A percentile compares a stretch with the other conserved stretches of the same genome.
Conservation (phyloP, 257 asterid species). For the Rehmannia glutinosa region DNA sequence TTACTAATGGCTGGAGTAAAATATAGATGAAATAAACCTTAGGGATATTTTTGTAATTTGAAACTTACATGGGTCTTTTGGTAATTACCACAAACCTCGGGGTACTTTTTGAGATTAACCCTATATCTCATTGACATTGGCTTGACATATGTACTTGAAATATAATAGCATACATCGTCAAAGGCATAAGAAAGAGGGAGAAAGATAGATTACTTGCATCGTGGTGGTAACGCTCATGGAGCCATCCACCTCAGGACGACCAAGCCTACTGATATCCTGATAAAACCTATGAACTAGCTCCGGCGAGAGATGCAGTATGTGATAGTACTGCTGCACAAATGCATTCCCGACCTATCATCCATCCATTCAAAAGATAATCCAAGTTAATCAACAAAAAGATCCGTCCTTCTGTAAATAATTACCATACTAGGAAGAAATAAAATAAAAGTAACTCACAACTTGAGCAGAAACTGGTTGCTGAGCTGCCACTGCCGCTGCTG, state of each 20-base stretch:
- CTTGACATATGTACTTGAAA: not conserved
- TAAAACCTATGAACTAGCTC: slow-evolving; percentile 68
- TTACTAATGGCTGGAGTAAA: no score
- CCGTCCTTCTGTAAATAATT: not conserved
- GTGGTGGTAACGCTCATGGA: slow-evolving; percentile 71
- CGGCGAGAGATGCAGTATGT: slow-evolving; percentile 73
- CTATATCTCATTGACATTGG: no score
- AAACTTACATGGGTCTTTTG: no score
- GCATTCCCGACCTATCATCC: slow-evolving; percentile 72
- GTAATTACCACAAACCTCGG: no score
- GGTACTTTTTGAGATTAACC: no score
- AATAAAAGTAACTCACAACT: slow-evolving; percentile 42
- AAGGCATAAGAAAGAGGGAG: not conserved
- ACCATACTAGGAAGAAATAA: not conserved
- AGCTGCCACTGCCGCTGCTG: slow-evolving; percentile 36
- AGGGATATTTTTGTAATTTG: no score
- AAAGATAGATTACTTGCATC: slow-evolving; percentile 53
- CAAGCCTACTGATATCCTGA: slow-evolving; percentile 79
- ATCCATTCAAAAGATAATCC: not conserved
- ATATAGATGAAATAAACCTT: no score
- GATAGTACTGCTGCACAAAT: slow-evolving; percentile 84
- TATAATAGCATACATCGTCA: not conserved
- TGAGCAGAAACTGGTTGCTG: slow-evolving; percentile 49
- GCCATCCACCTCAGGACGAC: slow-evolving; percentile 86
- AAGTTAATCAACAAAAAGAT: not conserved